These are phyloP conservation scores for Begonia loranthoides DNA, from an alignment of 306 rosid genomes.

Conservation along the genomic window DNA sequence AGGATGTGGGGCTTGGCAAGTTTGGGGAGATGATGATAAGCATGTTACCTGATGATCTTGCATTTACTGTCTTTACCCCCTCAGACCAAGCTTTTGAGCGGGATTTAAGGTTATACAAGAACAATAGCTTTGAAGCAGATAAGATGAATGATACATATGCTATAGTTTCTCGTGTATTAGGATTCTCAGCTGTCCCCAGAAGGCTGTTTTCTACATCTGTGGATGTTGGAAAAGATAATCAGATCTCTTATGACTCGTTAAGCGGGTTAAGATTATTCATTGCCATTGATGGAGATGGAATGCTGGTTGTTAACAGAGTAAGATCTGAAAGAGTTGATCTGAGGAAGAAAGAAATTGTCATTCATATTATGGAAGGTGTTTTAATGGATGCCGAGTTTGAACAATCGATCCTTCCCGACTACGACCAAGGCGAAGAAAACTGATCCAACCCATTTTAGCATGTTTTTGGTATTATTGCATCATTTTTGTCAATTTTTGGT, in stretches of 20 bases:
- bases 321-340: conserved; percentile 45
- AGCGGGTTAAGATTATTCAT: conserved; percentile 59
- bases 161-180: conserved; percentile 45
- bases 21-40: conserved; percentile 72
- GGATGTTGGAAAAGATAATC: conserved; percentile 18
- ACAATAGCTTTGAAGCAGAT: conserved; percentile 30
- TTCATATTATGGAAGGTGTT: conserved; percentile 74
- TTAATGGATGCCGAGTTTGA: conserved; percentile 79
- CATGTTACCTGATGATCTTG: conserved; percentile 76
- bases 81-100: conserved; percentile 67
- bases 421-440: conserved; percentile 25
- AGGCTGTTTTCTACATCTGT: conserved; percentile 28
- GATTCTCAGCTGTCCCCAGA: conserved; percentile 66
- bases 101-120: conserved; percentile 31
- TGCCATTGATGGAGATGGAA: conserved; percentile 43
- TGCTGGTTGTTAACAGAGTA: conserved; percentile 57
- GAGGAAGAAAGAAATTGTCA: conserved; percentile 31
- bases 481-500: too few species aligned
- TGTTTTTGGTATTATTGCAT: too few species aligned
- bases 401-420: conserved; percentile 36
- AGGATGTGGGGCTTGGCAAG: conserved; percentile 18
- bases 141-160: conserved; percentile 61
- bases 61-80: conserved; percentile 70
- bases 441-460: conserved; percentile 1
- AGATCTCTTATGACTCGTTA: conserved; percentile 43